Evolutionary conservation across 2,329 filamentous ascomycete species (phyloP), one percentile per base, ranked within the genome.

Genomic region (Fusarium xyrophilum): DNA sequence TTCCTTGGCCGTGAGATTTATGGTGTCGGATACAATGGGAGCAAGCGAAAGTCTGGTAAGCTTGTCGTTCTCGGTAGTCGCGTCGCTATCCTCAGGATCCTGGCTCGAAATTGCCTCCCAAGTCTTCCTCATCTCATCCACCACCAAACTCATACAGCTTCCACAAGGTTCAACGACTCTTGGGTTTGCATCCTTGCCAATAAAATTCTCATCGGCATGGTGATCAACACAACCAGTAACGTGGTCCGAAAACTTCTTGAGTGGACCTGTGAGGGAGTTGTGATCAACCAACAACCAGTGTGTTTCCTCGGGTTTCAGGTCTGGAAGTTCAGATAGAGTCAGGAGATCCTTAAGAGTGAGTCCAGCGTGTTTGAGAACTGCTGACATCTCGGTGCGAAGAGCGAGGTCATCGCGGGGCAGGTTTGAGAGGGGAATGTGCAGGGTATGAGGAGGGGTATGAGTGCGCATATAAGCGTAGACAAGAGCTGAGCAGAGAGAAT

Each of bases 201-300:
- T 80, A 10, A 76, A 79, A 9, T 81, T 77, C 73, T 96, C 92
- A 65, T 96, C 92, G 1, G 86, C 88, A 75, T 96, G 93, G 78
- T 96, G 92, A 77, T 96, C 92, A 56, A 96, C 85, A 67, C 89
- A 89, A 7, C 89, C 91, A 7, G 83, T 79, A 1, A 94, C 85
- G 12, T 81, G 80, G 7, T 74, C 64, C 1, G 79, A 79, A 73
- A 88, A 92, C 19, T 82, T 77, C 38, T 76, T 78, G 19, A 95
- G 80, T 17, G 79, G 73, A 1, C 91, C 91, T 9, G 90, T 89
- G 48, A 93, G 81, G 2, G 82, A 84, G 75, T 96, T 96, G 81
- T 96, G 93, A 79, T 96, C 92, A 7, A 96, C 91, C 2, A 96
- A 82, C 21, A 93, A 79, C 91, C 91, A 93, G 51, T 81, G 82